Evolutionary conservation across 352 stramenopile genomes (phyloP).

Genomic region (Pythium rhizo-oryzae): DNA sequence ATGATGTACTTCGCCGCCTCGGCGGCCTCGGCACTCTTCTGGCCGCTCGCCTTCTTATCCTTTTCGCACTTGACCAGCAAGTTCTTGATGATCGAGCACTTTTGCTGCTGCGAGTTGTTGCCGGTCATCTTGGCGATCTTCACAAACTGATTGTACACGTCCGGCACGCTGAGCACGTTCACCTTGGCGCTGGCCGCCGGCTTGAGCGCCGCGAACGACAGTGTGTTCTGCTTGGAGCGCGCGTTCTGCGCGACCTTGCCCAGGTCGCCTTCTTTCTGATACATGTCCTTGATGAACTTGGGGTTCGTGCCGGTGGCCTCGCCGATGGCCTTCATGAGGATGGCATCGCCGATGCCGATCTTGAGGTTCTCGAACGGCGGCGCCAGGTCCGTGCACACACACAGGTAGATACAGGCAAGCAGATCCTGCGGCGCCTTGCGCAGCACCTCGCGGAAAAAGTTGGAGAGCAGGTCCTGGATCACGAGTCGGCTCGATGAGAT

Average conservation of each 20-base stretch:
- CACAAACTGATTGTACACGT: constrained; percentile 91
- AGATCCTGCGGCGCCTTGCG: constrained; percentile 79
- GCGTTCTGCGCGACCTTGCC: constrained; percentile 95
- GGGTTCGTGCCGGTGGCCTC: constrained; percentile 92
- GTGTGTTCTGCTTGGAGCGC: constrained; percentile 94
- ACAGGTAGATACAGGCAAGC: constrained; percentile 91
- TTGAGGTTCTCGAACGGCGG: constrained; percentile 98
- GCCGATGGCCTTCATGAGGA: constrained; percentile 98
- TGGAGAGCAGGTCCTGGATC: constrained; percentile 87
- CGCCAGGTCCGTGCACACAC: constrained; percentile 91
- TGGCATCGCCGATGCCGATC: constrained; percentile 97
- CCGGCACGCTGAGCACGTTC: constrained; percentile 84
- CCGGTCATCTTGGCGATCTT: constrained; percentile 96
- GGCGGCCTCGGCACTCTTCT: constrained; percentile 69
- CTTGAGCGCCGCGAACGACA: constrained; percentile 67
- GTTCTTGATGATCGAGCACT: constrained; percentile 97
- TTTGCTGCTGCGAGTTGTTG: constrained; percentile 96
- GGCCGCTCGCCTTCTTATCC: constrained; percentile 51
- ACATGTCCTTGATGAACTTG: constrained; percentile 96
- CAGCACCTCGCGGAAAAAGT: constrained; percentile 87
- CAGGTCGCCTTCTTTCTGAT: constrained; percentile 97
- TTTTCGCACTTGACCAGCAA: constrained; percentile 94
- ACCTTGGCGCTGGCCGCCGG: constrained; percentile 69
- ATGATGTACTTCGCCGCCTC: constrained; percentile 98
- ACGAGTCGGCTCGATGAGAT: constrained; percentile 66